Base-by-base conservation (phyloP, 441 rosid species). In the Gossypium gossypioides region DNA sequence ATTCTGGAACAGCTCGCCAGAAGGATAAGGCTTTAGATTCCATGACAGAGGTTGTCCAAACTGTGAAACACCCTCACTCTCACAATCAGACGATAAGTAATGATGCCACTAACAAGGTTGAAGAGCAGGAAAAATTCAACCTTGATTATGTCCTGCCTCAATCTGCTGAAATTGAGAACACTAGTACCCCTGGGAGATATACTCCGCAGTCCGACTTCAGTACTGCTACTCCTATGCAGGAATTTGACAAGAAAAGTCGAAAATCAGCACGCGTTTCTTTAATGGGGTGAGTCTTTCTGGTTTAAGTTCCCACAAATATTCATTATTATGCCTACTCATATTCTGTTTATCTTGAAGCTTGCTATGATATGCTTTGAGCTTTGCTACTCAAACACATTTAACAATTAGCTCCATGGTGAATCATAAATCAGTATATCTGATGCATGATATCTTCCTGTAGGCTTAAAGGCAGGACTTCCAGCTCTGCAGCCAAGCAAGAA, bases 1-100 rank as follows among this genome's bases (percentile, higher is more conserved):
- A 56, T 46, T 68, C 56, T 81, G 42, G 67, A 75, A 70, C 86
- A 93, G 98, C 83, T 82, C 93, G 98, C 25, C 96, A 91, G 79
- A 90, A 85, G 84, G 93, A 82, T 65, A 25, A 84, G 77, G 98
- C 98, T 76, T 75, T 93, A 74, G 86, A 76, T 79, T 90, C 93
- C 71, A 88, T 93, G 2, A 83, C 88, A 16, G 98, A 93, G 86
- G 98, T 93, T 48, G 88, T 91, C 73, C 98, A 91, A 74, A 90
- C 98, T 21, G 27, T 93, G 71, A 87, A 72, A 74, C 79, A 69
- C 79, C 93, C 89, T 2, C 82, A 82, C 60, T 80, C 92, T 74
- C 93, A 83, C 50, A 79, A 21, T 56, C 78, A 71, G 50, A 37
- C 79, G 2, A 7, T 62, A 65, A 88, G 86, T 77, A 80, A 69